These are phyloP conservation scores for Grammothele lineata DNA, from an alignment of 768 basidiomycete genomes.

Conservation along the genomic window DNA sequence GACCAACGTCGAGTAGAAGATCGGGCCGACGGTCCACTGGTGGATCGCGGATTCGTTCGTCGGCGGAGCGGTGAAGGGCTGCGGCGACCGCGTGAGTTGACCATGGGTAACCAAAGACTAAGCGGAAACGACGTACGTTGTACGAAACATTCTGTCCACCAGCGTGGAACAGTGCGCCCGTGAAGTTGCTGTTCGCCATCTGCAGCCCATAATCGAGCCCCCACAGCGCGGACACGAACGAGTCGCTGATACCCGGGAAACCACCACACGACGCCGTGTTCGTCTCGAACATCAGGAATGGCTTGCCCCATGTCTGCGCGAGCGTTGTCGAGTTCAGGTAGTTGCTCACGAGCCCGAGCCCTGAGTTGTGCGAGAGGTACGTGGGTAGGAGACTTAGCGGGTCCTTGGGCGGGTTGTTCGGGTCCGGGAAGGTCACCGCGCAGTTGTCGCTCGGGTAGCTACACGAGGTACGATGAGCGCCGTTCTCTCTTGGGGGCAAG, in stretches of 20 bases:
- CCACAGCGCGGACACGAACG: conserved; percentile 51
- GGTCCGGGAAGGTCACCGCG: conserved; percentile 19
- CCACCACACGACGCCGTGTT: conserved; percentile 53
- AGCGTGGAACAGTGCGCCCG: conserved; percentile 43
- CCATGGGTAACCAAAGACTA: too few species aligned
- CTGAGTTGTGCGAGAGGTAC: conserved; percentile 42
- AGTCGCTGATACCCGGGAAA: conserved; percentile 49
- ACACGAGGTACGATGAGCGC: background rate
- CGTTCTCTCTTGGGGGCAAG: too few species aligned
- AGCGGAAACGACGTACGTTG: conserved; percentile 38
- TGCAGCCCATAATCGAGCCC: conserved; percentile 46
- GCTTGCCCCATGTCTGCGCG: conserved; percentile 32
- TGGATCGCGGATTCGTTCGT: conserved; percentile 34
- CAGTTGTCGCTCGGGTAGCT: conserved; percentile 36
- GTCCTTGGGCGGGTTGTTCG: conserved; percentile 27
- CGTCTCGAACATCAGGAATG: conserved; percentile 52
- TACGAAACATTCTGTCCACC: conserved; percentile 47
- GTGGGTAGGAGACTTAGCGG: conserved; percentile 37
- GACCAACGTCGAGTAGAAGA: conserved; percentile 44
- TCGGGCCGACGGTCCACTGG: conserved; percentile 44
- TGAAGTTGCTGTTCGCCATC: conserved; percentile 47
- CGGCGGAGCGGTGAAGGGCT: conserved; percentile 33
- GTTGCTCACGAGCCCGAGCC: conserved; percentile 29
- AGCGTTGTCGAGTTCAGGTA: conserved; percentile 35
- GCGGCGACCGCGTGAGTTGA: background rate